Conservation (phyloP, 139 green algal genomes). For the Nannochloris sp. region DNA sequence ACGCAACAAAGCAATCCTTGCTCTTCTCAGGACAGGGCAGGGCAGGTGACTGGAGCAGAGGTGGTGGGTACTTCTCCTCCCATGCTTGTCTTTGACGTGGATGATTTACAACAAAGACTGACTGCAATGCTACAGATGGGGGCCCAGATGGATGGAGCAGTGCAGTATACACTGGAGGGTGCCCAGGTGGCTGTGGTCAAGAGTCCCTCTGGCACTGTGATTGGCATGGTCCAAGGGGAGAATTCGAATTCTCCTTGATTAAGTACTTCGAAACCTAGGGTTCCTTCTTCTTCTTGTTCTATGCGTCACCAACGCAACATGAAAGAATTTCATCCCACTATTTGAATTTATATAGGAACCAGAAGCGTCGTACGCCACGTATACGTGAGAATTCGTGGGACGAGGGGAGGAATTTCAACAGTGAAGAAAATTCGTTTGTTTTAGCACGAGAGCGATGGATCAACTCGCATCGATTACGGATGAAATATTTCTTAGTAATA, state of each 20-base stretch:
- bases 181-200: slow-evolving; percentile 45
- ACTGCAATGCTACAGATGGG: slow-evolving; percentile 46
- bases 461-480: not conserved
- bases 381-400: too few species aligned
- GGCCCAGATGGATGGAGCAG: slow-evolving; percentile 53
- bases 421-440: too few species aligned
- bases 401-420: too few species aligned
- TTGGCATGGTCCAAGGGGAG: slow-evolving; percentile 39
- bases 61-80: slow-evolving; percentile 28
- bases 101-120: slow-evolving; percentile 55
- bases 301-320: too few species aligned
- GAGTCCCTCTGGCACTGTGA: slow-evolving; percentile 55
- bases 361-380: too few species aligned
- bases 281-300: too few species aligned
- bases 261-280: too few species aligned
- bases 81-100: slow-evolving; percentile 55
- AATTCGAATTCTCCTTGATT: too few species aligned
- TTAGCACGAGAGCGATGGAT: not conserved
- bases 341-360: too few species aligned
- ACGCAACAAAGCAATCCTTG: slow-evolving; percentile 10
- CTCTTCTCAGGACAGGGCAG: not conserved
- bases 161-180: slow-evolving; percentile 51
- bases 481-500: not conserved
- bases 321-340: too few species aligned
- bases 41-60: too few species aligned